Evolutionary conservation across 495 filamentous ascomycete genomes (phyloP), one percentile per base, ranked within the genome.

Genomic region (Penicillium subrubescens): DNA sequence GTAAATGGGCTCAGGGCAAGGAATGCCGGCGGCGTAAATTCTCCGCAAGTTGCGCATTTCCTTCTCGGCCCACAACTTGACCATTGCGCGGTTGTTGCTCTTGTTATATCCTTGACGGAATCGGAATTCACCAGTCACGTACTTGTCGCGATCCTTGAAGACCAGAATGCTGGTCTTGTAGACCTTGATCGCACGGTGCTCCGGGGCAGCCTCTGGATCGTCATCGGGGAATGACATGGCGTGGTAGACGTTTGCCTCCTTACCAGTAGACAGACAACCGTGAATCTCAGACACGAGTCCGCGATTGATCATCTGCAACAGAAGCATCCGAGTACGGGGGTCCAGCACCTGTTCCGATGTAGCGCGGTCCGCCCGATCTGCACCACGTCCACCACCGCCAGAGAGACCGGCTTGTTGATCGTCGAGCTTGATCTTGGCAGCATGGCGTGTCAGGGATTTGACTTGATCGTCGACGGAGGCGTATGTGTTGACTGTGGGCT

Each of bases 41-140:
- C 96, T 85, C 63, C 91, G 90, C 62, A 99, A 71, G 77, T 99
- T 98, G 53, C 95, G 86, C 83, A 96, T 95, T 75, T 99, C 95
- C 79, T 99, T 99, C 78, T 97, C 94, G 5, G 96, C 95, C 95
- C 95, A 99, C 48, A 97, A 78, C 75, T 97, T 95, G 56, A 99
- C 94, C 94, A 97, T 97, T 53, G 93, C 91, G 5, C 93, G 86
- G 76, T 92, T 95, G 77, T 90, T 94, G 62, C 87, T 89, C 82
- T 97, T 97, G 77, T 92, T 94, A 76, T 93, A 93, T 39, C 93
- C 94, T 51, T 84, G 79, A 43, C 87, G 79, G 79, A 93, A 93
- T 34, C 96, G 83, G 76, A 92, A 92, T 74, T 98, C 95, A 59
- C 96, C 95, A 1, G 89, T 90, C 37, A 98, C 92, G 73, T 99